Percentiles rank a stretch among this genome's conserved stretches.
Evolutionary conservation across 2,329 filamentous ascomycete species (phyloP).

Genomic region (Paraphaeosphaeria minitans): DNA sequence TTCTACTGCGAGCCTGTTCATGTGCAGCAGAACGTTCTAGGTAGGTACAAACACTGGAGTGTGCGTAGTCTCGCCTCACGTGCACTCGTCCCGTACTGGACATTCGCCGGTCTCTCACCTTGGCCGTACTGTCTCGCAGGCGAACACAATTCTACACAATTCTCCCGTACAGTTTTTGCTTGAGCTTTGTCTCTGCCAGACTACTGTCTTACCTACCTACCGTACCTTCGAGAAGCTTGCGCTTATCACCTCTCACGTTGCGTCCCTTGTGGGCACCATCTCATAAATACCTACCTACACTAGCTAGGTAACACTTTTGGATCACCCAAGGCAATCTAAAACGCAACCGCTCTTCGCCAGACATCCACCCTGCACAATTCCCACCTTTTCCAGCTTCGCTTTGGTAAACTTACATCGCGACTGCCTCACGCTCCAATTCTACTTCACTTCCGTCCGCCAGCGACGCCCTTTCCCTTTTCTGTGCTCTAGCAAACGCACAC

Average conservation of each 20-base stretch:
- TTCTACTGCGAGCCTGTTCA: neutral
- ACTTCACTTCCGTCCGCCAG: neutral
- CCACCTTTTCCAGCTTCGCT: neutral
- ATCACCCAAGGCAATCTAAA: too few relatives aligned
- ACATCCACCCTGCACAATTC: neutral
- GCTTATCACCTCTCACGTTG: neutral
- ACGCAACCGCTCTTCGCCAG: neutral
- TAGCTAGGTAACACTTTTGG: too few relatives aligned
- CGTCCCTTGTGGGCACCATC: too few relatives aligned
- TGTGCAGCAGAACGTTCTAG: neutral
- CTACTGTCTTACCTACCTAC: neutral
- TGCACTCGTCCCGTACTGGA: too few relatives aligned
- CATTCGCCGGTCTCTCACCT: neutral
- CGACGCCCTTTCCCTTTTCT: constrained; percentile 3
- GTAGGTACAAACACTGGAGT: too few relatives aligned
- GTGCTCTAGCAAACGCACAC: neutral
- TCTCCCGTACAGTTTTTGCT: too few relatives aligned
- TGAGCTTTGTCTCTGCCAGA: neutral
- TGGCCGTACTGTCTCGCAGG: neutral
- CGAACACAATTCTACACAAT: neutral
- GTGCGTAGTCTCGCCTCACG: neutral
- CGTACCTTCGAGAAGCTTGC: too few relatives aligned
- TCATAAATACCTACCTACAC: neutral
- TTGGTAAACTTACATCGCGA: neutral
- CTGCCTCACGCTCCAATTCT: neutral